phyloP scores from a whole-genome alignment of 148 eudicot species.

The Heliosperma pusillum region DNA sequence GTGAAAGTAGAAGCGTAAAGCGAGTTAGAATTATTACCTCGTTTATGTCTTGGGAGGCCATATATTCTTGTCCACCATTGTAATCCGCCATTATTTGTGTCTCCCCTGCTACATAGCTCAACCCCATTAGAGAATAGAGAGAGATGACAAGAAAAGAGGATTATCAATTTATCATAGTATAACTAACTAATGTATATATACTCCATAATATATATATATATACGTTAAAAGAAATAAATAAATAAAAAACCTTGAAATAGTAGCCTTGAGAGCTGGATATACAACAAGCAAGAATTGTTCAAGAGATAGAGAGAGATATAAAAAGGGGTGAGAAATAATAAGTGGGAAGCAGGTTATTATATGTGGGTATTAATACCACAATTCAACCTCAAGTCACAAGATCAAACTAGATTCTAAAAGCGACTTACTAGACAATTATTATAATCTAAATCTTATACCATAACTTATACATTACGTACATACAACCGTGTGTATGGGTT shows the following conservation, averaged over 20 bases:
- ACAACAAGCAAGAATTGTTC: conserved; percentile 14
- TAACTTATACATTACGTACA: too few relatives aligned
- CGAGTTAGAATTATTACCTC: conserved; percentile 16
- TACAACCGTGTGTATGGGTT: too few relatives aligned
- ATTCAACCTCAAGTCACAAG: background rate
- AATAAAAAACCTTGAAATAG: conserved; percentile 17
- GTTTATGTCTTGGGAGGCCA: conserved; percentile 27
- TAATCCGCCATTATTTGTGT: conserved; percentile 41
- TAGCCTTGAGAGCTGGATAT: conserved; percentile 13
- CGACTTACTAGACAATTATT: too few relatives aligned
- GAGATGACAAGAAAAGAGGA: background rate
- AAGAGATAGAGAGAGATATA: background rate
- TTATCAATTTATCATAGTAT: background rate
- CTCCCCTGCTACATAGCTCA: conserved; percentile 29
- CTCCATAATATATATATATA: too few relatives aligned
- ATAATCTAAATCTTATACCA: too few relatives aligned
- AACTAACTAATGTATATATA: background rate
- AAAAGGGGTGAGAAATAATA: conserved; percentile 5
- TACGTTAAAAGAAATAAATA: background rate
- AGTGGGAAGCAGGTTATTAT: conserved; percentile 23
- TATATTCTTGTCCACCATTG: conserved; percentile 33
- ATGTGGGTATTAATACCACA: conserved; percentile 27
- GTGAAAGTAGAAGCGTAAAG: too few relatives aligned
- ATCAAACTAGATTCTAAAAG: conserved; percentile 10
- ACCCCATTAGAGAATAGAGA: conserved; percentile 7